phyloP scores from a whole-genome alignment of 1,284 basidiomycete genomes.

The Ustilago tritici region DNA sequence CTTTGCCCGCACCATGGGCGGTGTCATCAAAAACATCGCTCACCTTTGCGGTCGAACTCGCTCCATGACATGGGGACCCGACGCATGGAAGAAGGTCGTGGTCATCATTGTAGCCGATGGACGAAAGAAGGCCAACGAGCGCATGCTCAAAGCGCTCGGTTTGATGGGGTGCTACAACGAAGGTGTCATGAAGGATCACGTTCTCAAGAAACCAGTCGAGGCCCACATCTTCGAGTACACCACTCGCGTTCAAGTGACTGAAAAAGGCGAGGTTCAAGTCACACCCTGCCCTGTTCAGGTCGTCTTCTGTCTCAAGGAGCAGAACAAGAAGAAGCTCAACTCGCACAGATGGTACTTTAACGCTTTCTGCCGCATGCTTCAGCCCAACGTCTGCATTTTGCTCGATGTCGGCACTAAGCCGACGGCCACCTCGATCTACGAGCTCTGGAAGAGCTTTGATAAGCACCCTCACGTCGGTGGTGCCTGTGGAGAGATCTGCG shows the following conservation, averaged over 20 bases:
- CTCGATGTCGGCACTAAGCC: constrained; percentile 95
- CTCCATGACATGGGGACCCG: constrained; percentile 92
- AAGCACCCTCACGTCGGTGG: constrained; percentile 94
- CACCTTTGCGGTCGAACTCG: constrained; percentile 87
- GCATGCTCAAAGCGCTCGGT: constrained; percentile 86
- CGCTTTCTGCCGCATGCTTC: constrained; percentile 69
- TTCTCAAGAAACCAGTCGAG: constrained; percentile 87
- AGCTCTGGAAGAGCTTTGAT: constrained; percentile 96
- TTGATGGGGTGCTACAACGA: constrained; percentile 74
- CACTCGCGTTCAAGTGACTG: constrained; percentile 88
- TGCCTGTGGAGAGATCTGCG: constrained; percentile 94
- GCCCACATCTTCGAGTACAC: constrained; percentile 97
- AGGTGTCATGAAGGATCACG: constrained; percentile 86
- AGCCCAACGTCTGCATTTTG: constrained; percentile 89
- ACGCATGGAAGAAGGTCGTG: constrained; percentile 89
- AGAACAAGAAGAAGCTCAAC: constrained; percentile 67
- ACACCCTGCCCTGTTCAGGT: constrained; percentile 70
- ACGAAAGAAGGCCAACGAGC: constrained; percentile 88
- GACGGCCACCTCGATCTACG: constrained; percentile 77
- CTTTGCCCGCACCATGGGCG: constrained; percentile 93
- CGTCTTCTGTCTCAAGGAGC: constrained; percentile 68
- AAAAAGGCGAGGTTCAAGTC: constrained; percentile 76
- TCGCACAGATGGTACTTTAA: constrained; percentile 68
- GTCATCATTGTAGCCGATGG: constrained; percentile 88
- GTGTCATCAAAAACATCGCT: constrained; percentile 80